phyloP scores from a whole-genome alignment of 139 green algal species.

The Chloropicon primus region DNA sequence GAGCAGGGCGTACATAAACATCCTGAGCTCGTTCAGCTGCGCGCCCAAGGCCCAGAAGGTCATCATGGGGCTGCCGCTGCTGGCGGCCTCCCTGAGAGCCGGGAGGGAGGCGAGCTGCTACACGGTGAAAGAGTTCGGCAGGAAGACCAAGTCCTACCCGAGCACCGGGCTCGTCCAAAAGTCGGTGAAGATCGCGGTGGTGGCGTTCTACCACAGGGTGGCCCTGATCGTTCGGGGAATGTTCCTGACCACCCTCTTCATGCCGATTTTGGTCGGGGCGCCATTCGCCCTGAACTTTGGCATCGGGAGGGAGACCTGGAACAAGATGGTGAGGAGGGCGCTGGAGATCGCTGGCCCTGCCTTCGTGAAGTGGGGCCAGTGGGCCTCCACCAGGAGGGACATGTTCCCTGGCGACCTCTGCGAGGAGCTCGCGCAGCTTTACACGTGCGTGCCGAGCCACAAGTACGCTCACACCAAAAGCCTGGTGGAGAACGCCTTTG shows the following conservation, averaged over 20 bases:
- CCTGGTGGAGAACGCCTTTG: constrained; percentile 61
- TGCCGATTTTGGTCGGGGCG: background rate
- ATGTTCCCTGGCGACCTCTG: constrained; percentile 70
- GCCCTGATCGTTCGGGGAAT: background rate
- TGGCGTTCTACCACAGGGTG: background rate
- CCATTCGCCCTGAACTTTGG: background rate
- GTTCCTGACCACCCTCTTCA: background rate
- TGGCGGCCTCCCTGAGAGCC: background rate
- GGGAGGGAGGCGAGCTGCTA: background rate
- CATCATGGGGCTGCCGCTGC: background rate
- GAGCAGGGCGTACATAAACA: background rate
- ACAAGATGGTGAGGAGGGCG: constrained; percentile 3
- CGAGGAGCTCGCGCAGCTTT: constrained; percentile 55
- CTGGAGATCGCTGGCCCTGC: constrained; percentile 43
- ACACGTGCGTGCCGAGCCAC: constrained; percentile 36
- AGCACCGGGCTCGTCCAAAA: background rate
- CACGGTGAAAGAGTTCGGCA: background rate
- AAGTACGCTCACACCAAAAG: constrained; percentile 20
- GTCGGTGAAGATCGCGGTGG: background rate
- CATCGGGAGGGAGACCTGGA: background rate
- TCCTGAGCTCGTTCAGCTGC: background rate
- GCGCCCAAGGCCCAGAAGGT: background rate
- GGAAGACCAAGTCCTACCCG: background rate
- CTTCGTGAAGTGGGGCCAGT: constrained; percentile 97
- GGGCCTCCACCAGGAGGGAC: constrained; percentile 75